Conservation (phyloP, 371 early-diverging fungal genomes). For the Saksenaea oblongispora region DNA sequence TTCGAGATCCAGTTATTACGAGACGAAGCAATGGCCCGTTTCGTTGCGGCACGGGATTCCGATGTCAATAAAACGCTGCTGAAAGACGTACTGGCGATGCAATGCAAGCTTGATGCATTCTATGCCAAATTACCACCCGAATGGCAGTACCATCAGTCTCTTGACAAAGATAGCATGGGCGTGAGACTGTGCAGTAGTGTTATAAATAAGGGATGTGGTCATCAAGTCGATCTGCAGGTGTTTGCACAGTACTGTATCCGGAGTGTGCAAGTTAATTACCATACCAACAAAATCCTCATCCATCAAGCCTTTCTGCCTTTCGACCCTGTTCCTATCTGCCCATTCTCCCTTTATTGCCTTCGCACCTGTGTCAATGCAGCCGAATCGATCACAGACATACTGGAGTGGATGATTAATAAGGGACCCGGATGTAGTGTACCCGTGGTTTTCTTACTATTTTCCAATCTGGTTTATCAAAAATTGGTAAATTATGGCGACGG, state of each 20-base stretch:
- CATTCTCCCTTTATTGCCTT: conserved; percentile 26
- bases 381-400: conserved; percentile 30
- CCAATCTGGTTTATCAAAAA: conserved; percentile 41
- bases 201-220: conserved; percentile 2
- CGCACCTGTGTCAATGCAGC: conserved; percentile 41
- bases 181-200: neutral
- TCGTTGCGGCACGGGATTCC: conserved; percentile 9
- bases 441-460: conserved; percentile 36
- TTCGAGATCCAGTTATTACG: conserved; percentile 17
- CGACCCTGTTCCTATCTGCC: conserved; percentile 21
- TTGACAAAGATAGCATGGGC: neutral
- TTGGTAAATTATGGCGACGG: conserved; percentile 25
- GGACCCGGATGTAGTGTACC: conserved; percentile 39
- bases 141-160: conserved; percentile 7
- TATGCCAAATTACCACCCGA: conserved; percentile 14
- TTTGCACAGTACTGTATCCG: conserved; percentile 35
- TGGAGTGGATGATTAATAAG: conserved; percentile 34
- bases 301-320: conserved; percentile 38
- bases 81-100: neutral
- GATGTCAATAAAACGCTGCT: conserved; percentile 4
- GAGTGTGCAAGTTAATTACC: conserved; percentile 32
- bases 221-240: conserved; percentile 21
- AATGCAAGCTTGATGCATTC: conserved; percentile 9
- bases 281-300: conserved; percentile 43
- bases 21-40: conserved; percentile 18